Evolutionary conservation across 2,329 filamentous ascomycete species (phyloP).

Genomic region (Phyllosticta citriasiana): DNA sequence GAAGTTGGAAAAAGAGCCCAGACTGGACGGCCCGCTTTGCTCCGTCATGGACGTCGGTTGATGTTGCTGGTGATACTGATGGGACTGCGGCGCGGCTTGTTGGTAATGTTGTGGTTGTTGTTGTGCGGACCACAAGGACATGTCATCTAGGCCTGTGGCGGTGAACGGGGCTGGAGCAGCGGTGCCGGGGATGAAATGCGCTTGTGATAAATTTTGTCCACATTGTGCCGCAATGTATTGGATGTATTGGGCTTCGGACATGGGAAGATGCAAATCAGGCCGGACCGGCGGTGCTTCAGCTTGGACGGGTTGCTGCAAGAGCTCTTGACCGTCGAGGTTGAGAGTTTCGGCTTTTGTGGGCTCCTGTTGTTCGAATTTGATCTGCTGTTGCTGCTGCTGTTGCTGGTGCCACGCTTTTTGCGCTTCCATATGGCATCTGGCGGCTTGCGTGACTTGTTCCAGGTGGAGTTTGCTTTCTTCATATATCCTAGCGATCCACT

Average conservation of each 20-base stretch:
- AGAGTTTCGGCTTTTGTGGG: background rate
- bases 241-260: background rate
- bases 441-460: background rate
- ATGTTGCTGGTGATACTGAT: background rate
- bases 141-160: background rate
- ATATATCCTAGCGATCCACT: conserved; percentile 33
- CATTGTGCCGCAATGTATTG: background rate
- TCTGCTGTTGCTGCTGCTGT: background rate
- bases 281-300: conserved; percentile 2
- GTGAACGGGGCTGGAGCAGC: background rate
- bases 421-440: background rate
- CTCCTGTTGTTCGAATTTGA: conserved; percentile 3
- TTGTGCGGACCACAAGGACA: background rate
- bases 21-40: conserved; percentile 11
- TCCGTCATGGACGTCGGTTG: conserved; percentile 1
- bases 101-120: conserved; percentile 6
- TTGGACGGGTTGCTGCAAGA: background rate
- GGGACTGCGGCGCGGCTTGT: background rate
- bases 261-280: conserved; percentile 2
- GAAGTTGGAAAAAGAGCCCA: conserved; percentile 23
- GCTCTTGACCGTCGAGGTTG: background rate
- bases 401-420: background rate
- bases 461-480: conserved; percentile 26
- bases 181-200: background rate
- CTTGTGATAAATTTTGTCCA: background rate